These are phyloP conservation scores for Hemileccinum rubropunctum DNA, from an alignment of 768 basidiomycete species.

Conservation along the genomic window DNA sequence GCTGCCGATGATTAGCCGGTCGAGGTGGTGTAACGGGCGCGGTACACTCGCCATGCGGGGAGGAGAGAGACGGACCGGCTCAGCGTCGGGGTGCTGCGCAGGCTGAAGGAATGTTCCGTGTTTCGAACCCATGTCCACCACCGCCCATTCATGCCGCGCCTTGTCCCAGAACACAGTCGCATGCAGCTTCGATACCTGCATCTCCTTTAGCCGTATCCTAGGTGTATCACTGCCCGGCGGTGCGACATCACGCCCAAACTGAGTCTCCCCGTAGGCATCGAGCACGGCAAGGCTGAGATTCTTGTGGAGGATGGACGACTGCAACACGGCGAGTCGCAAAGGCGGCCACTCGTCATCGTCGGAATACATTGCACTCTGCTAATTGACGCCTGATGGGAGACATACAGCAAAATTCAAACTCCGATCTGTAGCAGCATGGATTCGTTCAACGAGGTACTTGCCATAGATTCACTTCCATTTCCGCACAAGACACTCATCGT, in stretches of 20 bases:
- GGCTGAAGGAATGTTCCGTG: conserved; percentile 72
- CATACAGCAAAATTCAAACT: conserved; percentile 18
- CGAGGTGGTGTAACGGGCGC: conserved; percentile 57
- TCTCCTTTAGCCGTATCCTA: conserved; percentile 74
- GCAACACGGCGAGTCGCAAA: conserved; percentile 39
- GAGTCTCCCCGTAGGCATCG: conserved; percentile 60
- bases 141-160: conserved; percentile 56
- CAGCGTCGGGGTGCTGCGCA: conserved; percentile 14
- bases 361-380: neutral
- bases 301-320: conserved; percentile 48
- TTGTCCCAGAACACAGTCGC: conserved; percentile 73
- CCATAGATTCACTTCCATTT: neutral
- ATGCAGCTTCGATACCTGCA: conserved; percentile 81
- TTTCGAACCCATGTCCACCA: conserved; percentile 84
- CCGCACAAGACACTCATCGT: neutral
- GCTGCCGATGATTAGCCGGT: conserved; percentile 63
- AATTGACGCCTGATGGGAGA: no score
- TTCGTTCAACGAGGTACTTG: conserved; percentile 43
- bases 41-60: conserved; percentile 69
- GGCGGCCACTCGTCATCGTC: conserved; percentile 54
- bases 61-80: conserved; percentile 57
- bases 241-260: conserved; percentile 71
- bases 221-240: conserved; percentile 50
- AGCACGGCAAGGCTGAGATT: conserved; percentile 55
- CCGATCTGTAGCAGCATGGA: conserved; percentile 42